Conservation (phyloP, 2,329 filamentous ascomycete species). For the Diaporthe vaccinii region DNA sequence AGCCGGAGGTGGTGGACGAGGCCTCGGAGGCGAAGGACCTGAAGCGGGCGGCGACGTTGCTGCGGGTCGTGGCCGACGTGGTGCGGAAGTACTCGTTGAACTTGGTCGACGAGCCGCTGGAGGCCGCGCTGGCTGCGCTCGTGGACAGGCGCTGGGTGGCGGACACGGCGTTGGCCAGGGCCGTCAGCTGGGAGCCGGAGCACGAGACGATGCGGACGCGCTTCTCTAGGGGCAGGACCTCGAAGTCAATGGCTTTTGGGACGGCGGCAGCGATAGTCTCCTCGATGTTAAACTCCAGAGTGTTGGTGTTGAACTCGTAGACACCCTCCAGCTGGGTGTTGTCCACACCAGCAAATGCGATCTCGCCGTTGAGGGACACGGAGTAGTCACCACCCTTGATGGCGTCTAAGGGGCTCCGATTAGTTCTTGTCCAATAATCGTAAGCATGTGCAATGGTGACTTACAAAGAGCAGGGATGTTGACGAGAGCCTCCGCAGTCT, state of each 20-base stretch:
- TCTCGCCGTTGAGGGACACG: conserved; percentile 19
- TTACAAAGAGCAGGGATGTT: conserved; percentile 33
- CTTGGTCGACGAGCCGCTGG: conserved; percentile 25
- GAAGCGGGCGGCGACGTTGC: conserved; percentile 24
- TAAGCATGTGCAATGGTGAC: neutral
- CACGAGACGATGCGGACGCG: conserved; percentile 29
- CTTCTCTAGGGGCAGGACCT: conserved; percentile 15
- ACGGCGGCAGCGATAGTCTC: conserved; percentile 16
- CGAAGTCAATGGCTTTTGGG: conserved; percentile 9
- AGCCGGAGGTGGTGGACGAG: conserved; percentile 8
- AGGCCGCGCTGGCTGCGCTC: conserved; percentile 13
- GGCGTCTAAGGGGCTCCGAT: neutral
- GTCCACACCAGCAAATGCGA: conserved; percentile 18
- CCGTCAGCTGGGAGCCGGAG: conserved; percentile 27
- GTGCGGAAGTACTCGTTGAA: conserved; percentile 34
- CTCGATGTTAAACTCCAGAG: conserved; percentile 22
- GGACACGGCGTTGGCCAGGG: conserved; percentile 20
- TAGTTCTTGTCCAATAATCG: neutral
- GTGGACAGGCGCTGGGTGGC: conserved; percentile 16
- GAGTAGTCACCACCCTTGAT: conserved; percentile 32
- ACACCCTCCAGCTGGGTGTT: conserved; percentile 27
- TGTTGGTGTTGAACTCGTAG: conserved; percentile 34
- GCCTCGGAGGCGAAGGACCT: conserved; percentile 23
- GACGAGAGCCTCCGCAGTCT: conserved; percentile 22
- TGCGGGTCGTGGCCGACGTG: conserved; percentile 25